Conservation (phyloP, 2,329 filamentous ascomycete genomes). For the Ophiocordyceps polyrhachis-furcata region DNA sequence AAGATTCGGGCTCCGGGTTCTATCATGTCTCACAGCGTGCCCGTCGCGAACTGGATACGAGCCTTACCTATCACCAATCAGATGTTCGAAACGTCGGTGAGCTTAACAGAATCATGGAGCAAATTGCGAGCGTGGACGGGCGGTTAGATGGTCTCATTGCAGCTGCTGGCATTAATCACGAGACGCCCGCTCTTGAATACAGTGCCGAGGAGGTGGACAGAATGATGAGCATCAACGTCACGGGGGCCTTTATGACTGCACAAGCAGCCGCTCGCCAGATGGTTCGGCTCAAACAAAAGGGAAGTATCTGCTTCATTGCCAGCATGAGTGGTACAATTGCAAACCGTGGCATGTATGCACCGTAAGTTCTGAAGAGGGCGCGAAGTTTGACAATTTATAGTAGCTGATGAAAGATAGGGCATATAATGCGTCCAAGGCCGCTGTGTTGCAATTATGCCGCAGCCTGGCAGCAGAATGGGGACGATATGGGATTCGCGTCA, state of each 20-base stretch:
- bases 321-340: slow-evolving; percentile 52
- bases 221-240: slow-evolving; percentile 73
- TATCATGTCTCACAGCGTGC: slow-evolving; percentile 44
- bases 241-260: slow-evolving; percentile 70
- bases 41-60: slow-evolving; percentile 42
- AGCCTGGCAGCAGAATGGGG: slow-evolving; percentile 62
- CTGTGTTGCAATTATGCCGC: slow-evolving; percentile 50
- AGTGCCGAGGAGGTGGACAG: slow-evolving; percentile 53
- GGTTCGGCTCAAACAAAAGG: slow-evolving; percentile 34
- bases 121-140: slow-evolving; percentile 51
- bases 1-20: slow-evolving; percentile 35
- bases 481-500: slow-evolving; percentile 53
- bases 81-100: slow-evolving; percentile 57
- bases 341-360: slow-evolving; percentile 39
- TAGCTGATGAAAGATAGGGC: slow-evolving; percentile 22
- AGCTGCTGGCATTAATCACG: slow-evolving; percentile 58
- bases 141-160: slow-evolving; percentile 64
- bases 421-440: slow-evolving; percentile 63
- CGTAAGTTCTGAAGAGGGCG: slow-evolving; percentile 24
- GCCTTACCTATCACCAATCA: slow-evolving; percentile 55
- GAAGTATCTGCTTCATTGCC: slow-evolving; percentile 49
- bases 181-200: slow-evolving; percentile 69
- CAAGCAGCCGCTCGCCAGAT: slow-evolving; percentile 73
- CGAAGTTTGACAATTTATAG: not conserved
- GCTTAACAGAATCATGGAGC: slow-evolving; percentile 47